Base-by-base conservation (phyloP, 108 stramenopile species). In the Skeletonema potamos region DNA sequence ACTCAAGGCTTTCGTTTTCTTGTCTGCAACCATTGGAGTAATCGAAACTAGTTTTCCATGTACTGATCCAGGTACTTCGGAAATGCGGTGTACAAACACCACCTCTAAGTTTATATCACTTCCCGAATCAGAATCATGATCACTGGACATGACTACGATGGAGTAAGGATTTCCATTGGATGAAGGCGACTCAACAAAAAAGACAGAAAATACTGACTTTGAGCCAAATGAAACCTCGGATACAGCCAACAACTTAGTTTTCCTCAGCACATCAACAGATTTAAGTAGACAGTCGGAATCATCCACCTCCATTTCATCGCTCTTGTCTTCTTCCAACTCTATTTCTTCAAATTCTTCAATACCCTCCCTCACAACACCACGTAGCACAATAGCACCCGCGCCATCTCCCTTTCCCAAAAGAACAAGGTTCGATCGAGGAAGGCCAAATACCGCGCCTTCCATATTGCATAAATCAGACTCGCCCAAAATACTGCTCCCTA, bases 391-490 rank as follows among this genome's bases (percentile, higher is more conserved):
- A 3, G 65, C 46, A 17, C 72, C 77, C 18, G 69, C 41, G 6
- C 68, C 72, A 54, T 74, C 73, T 26, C 63, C 66, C 30, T 70
- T 89, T 24, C 86, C 84, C 56, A 93, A 62, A 10, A 93, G 58
- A 11, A 90, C 73, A 55, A 90, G 64, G 54, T 78, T 73, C 15
- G 67, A 85, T 33, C 37, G 71, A 3, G 88, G 87, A 10, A 90
- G 58, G 43, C 83, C 73, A 71, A 91, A 91, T 28, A 91, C 63
- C 3, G 81, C 13, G 34, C 77, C 77, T 18, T 63, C 70, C 77
- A 79, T 74, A 60, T 60, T 82, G 61, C 17, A 80, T 74, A 78
- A 87, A 73, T 92, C 92, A 24, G 77, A 82, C 56, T 92, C 92
- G 9, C 82, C 77, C 62, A 90, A 32, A 55, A 92, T 89, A 27